These are phyloP conservation scores for Trichosanthes truncata DNA, from an alignment of 306 rosid species.

Conservation along the genomic window DNA sequence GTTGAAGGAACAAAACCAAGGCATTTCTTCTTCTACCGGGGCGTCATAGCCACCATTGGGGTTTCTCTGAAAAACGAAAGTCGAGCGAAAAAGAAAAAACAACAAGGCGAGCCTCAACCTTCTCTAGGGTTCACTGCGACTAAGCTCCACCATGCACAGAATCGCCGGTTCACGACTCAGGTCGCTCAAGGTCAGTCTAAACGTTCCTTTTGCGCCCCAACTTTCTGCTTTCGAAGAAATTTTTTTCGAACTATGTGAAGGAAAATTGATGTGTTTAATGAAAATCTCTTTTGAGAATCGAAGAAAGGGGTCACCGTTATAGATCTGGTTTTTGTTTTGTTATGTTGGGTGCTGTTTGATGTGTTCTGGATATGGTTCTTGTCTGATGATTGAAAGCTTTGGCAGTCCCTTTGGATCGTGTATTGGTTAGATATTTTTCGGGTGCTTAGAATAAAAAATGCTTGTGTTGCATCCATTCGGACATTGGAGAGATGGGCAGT, in stretches of 20 bases:
- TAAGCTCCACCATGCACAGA: conserved; percentile 43
- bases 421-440: not conserved
- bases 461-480: not conserved
- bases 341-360: not conserved
- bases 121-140: conserved; percentile 10
- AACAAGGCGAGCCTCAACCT: not conserved
- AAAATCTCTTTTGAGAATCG: not conserved
- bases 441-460: not conserved
- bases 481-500: not conserved
- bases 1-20: not conserved
- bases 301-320: not conserved
- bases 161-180: conserved; percentile 53
- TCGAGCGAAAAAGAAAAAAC: not conserved
- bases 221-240: not conserved
- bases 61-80: not conserved
- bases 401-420: not conserved
- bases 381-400: not conserved
- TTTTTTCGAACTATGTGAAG: not conserved
- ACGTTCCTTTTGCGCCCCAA: not conserved
- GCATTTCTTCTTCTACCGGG: not conserved
- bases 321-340: conserved; percentile 10
- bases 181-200: conserved; percentile 58
- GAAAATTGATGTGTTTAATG: not conserved
- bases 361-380: not conserved
- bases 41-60: conserved; percentile 1